Evolutionary conservation across 164 flowering plant species (phyloP).

Genomic region (Aristolochia contorta): DNA sequence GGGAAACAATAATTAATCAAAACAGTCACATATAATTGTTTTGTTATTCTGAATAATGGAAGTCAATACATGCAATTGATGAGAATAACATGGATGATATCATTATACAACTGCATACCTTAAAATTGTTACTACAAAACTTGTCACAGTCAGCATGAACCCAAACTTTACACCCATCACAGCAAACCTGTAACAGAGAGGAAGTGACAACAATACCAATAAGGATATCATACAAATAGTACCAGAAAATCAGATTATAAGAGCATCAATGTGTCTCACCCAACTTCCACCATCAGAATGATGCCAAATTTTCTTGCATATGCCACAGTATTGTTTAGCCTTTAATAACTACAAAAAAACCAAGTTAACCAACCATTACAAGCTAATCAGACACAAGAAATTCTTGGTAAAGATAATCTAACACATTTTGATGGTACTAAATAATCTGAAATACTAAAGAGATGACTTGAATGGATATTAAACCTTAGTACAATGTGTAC

Average conservation of each 20-base stretch:
- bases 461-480: neutral
- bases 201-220: neutral
- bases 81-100: neutral
- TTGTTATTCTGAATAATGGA: neutral
- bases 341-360: slow-evolving; percentile 45
- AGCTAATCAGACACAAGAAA: neutral
- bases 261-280: slow-evolving; percentile 36
- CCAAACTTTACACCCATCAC: slow-evolving; percentile 98
- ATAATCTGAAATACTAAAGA: neutral
- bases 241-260: too few species aligned
- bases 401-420: neutral
- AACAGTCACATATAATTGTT: slow-evolving; percentile 8
- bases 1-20: slow-evolving; percentile 5
- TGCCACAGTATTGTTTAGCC: slow-evolving; percentile 87
- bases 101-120: slow-evolving; percentile 36
- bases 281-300: slow-evolving; percentile 87
- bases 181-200: slow-evolving; percentile 47
- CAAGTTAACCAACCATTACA: slow-evolving; percentile 1
- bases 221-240: too few species aligned
- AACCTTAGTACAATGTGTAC: slow-evolving; percentile 3
- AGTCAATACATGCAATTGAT: neutral
- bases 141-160: slow-evolving; percentile 91
- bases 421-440: neutral
- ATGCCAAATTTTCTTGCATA: slow-evolving; percentile 92
- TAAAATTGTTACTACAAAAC: slow-evolving; percentile 46